Evolutionary conservation across 768 basidiomycete genomes (phyloP).

Genomic region (Nidularia sp.): DNA sequence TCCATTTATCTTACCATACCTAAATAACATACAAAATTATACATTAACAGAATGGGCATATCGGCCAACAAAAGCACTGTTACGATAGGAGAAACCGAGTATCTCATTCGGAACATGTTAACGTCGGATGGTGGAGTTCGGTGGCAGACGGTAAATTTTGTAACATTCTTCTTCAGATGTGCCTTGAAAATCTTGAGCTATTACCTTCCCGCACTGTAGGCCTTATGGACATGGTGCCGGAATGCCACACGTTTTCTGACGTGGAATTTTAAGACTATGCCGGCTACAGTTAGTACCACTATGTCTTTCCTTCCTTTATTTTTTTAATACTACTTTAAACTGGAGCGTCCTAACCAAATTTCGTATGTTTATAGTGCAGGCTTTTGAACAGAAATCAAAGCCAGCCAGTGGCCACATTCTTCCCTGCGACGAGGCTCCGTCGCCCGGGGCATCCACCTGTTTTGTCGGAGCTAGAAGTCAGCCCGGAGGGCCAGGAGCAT

Average conservation of each 20-base stretch:
- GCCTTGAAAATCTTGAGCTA: neutral
- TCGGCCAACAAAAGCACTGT: constrained; percentile 1
- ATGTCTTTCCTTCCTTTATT: neutral
- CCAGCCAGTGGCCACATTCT: constrained; percentile 6
- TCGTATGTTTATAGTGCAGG: neutral
- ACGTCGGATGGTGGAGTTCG: neutral
- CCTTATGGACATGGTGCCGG: too few relatives aligned
- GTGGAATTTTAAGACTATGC: neutral
- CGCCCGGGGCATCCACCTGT: neutral
- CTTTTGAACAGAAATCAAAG: neutral
- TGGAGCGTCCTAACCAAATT: neutral
- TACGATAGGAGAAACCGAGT: neutral
- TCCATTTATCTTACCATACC: neutral
- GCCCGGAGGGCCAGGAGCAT: constrained; percentile 11
- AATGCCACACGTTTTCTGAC: too few relatives aligned
- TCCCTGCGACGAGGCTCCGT: neutral
- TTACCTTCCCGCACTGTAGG: too few relatives aligned
- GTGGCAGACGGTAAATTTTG: neutral
- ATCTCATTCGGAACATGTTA: neutral
- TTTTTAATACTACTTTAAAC: neutral
- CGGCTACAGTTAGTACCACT: neutral
- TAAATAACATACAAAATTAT: neutral
- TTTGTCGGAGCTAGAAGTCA: constrained; percentile 9
- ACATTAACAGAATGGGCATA: constrained; percentile 7
- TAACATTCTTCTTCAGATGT: neutral